Conservation (phyloP, 176 grass and related monocot species). For the Phragmites australis region DNA sequence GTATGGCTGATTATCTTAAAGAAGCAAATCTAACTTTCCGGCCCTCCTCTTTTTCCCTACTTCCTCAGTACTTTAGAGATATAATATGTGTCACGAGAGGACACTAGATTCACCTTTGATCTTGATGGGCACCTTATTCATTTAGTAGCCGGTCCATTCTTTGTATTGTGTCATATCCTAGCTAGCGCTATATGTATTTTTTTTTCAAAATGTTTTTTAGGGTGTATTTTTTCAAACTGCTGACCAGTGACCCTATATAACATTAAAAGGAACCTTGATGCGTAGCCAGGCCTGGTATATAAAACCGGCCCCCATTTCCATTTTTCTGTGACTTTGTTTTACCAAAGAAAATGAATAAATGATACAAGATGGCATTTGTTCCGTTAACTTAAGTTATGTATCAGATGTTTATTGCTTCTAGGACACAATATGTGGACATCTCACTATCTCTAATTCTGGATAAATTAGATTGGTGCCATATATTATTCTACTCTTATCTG, state of each 20-base stretch:
- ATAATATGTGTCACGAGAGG: background rate
- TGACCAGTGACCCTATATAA: background rate
- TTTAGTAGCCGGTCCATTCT: slow-evolving; percentile 4
- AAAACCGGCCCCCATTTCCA: background rate
- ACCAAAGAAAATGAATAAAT: background rate
- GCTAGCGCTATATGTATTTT: background rate
- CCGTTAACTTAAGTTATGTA: background rate
- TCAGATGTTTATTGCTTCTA: background rate
- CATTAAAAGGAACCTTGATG: background rate
- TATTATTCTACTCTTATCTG: background rate
- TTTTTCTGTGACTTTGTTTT: background rate
- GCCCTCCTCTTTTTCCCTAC: background rate
- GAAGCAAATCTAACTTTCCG: background rate
- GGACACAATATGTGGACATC: background rate
- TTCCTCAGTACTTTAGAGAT: background rate
- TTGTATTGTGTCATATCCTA: background rate
- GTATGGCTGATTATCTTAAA: background rate
- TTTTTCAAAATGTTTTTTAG: too few relatives aligned
- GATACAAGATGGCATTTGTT: background rate
- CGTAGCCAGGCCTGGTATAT: background rate
- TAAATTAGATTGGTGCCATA: background rate
- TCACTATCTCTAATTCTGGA: background rate
- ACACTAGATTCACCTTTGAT: slow-evolving; percentile 1
- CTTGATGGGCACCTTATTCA: background rate
- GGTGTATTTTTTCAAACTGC: slow-evolving; percentile 2